Conservation (phyloP, 306 rosid species). For the Malus fusca region DNA sequence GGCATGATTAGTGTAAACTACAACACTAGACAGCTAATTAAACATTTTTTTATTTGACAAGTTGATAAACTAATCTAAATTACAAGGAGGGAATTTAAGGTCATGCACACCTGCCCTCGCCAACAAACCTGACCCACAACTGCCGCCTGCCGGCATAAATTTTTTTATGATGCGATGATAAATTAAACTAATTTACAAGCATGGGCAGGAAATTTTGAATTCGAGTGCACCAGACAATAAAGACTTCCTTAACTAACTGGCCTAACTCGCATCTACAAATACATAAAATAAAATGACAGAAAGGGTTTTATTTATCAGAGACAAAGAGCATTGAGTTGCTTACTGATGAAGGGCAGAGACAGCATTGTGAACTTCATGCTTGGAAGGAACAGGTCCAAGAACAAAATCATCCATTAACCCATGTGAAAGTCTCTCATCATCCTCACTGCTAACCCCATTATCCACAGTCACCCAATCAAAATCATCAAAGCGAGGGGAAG, state of each 20-base stretch:
- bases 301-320: not conserved
- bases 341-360: constrained; percentile 47
- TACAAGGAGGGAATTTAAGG: too few relatives aligned
- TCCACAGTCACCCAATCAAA: constrained; percentile 35
- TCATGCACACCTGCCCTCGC: not conserved
- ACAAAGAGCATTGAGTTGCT: not conserved
- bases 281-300: too few relatives aligned
- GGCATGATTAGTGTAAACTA: not conserved
- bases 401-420: constrained; percentile 16
- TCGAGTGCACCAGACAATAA: too few relatives aligned
- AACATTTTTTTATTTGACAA: not conserved
- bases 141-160: too few relatives aligned
- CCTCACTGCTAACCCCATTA: constrained; percentile 12
- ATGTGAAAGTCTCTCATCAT: not conserved
- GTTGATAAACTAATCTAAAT: not conserved
- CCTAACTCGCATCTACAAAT: too few relatives aligned
- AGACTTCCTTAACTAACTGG: too few relatives aligned
- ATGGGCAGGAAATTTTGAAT: too few relatives aligned
- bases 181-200: too few relatives aligned
- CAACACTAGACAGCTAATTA: not conserved
- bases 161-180: too few relatives aligned
- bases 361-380: constrained; percentile 40
- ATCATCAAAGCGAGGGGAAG: constrained; percentile 25
- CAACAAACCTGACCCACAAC: not conserved
- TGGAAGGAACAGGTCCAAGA: constrained; percentile 40